Base-by-base conservation (phyloP, 1,139 yeast genomes). In the Zygosaccharomyces sapae region DNA sequence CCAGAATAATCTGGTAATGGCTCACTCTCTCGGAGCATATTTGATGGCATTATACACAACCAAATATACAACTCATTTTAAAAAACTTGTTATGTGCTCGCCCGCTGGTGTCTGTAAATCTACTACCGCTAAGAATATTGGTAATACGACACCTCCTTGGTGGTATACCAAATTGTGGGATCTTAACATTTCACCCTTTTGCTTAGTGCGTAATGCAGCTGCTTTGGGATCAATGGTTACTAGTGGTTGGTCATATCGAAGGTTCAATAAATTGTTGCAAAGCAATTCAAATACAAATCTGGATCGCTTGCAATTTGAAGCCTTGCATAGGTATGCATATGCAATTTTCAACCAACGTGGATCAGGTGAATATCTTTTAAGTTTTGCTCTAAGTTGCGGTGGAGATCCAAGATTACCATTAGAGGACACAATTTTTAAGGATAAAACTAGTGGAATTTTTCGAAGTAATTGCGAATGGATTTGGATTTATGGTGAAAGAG, bases 1-100 rank as follows among this genome's bases (percentile, higher is more conserved):
- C 27, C 48, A 74, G 73, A 52, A 86, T 85, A 68, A 62, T 43
- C 75, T 85, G 6, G 70, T 92, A 45, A 74, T 92, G 58, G 96
- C 96, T 2, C 98, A 92, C 68, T 89, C 97, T 0, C 74, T 90
- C 58, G 98, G 98, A 7, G 97, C 96, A 0, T 90, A 90, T 62
- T 67, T 90, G 50, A 81, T 88, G 51, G 74, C 88, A 35, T 75
- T 85, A 1, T 92, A 90, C 64, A 81, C 90, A 3, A 50, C 55
- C n/a, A 49, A 50, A 31, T 80, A 84, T 61, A 87, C 94, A 0
- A 68, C 75, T 0, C 73, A 77, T 8, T 74, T 89, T 20, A 70
- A 76, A 36, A 80, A 81, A 54, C 69, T 92, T 50, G 72, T 89
- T 39, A 74, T 90, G 53, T 81, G 88, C 12, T 86, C 96, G 3